Evolutionary conservation across 257 asterid genomes (phyloP).

Genomic region (Forsythia viridissima): DNA sequence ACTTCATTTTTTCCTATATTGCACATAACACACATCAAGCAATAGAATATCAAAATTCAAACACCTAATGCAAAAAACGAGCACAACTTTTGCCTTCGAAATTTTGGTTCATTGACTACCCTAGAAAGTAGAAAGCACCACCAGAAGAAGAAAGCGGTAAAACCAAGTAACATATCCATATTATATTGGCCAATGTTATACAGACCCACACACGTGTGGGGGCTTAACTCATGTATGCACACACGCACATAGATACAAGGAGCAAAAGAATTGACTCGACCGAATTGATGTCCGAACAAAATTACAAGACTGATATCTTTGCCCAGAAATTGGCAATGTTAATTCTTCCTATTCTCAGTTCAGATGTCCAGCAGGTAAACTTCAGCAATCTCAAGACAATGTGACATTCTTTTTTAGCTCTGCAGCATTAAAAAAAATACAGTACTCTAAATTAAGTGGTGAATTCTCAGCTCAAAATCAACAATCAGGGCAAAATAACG

Average conservation of each 20-base stretch:
- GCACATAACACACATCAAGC: too few species aligned
- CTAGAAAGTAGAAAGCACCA: not conserved
- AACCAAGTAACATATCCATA: not conserved
- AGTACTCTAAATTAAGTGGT: not conserved
- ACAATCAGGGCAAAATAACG: constrained; percentile 9
- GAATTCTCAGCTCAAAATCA: constrained; percentile 14
- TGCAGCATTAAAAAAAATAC: constrained; percentile 13
- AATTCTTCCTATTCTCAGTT: too few species aligned
- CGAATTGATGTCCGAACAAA: not conserved
- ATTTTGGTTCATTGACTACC: not conserved
- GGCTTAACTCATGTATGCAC: not conserved
- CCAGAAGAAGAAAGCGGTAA: not conserved
- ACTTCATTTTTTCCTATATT: too few species aligned
- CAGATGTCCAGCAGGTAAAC: not conserved
- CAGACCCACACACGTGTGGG: not conserved
- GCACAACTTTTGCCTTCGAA: not conserved
- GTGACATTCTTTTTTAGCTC: constrained; percentile 24
- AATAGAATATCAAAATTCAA: too few species aligned
- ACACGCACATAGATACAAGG: not conserved
- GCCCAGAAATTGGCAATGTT: not conserved
- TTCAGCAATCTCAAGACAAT: not conserved
- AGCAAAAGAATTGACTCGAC: not conserved
- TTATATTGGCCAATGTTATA: not conserved
- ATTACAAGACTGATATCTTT: not conserved
- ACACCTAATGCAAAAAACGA: not conserved